Evolutionary conservation across 768 basidiomycete species (phyloP).

Genomic region (Kockovaella imperatae): DNA sequence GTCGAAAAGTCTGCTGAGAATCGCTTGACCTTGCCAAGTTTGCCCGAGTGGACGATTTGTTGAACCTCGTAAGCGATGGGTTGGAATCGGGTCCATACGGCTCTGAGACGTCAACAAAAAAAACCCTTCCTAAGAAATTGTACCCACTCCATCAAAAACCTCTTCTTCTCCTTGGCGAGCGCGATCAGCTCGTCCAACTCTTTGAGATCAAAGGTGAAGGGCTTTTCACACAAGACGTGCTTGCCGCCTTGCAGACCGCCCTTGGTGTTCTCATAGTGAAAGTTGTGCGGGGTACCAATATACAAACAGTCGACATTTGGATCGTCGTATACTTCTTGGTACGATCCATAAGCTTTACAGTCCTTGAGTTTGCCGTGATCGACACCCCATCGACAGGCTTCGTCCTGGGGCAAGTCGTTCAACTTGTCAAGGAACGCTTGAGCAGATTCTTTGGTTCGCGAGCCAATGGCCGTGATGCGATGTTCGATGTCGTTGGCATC

Average conservation of each 20-base stretch:
- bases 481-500: slow-evolving; percentile 38
- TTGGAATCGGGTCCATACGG: slow-evolving; percentile 37
- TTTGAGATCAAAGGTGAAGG: slow-evolving; percentile 66
- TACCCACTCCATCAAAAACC: slow-evolving; percentile 91
- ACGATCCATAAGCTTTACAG: slow-evolving; percentile 64
- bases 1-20: slow-evolving; percentile 64
- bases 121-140: not conserved
- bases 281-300: slow-evolving; percentile 77
- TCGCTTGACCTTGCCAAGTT: slow-evolving; percentile 39
- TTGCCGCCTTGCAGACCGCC: slow-evolving; percentile 71
- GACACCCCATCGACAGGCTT: slow-evolving; percentile 30
- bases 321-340: slow-evolving; percentile 66
- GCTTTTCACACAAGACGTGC: slow-evolving; percentile 83
- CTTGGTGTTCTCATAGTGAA: slow-evolving; percentile 69
- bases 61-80: slow-evolving; percentile 40
- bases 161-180: slow-evolving; percentile 65
- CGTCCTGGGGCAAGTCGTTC: slow-evolving; percentile 40
- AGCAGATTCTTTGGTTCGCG: slow-evolving; percentile 62
- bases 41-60: slow-evolving; percentile 34
- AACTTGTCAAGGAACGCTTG: slow-evolving; percentile 58
- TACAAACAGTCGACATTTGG: slow-evolving; percentile 70
- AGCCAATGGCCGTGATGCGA: slow-evolving; percentile 59
- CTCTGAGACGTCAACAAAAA: slow-evolving; percentile 13
- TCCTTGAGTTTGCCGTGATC: slow-evolving; percentile 38
- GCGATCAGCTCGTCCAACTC: slow-evolving; percentile 66